Evolutionary conservation across 2,329 filamentous ascomycete species (phyloP).

Genomic region (Pseudocercospora fijiensis): DNA sequence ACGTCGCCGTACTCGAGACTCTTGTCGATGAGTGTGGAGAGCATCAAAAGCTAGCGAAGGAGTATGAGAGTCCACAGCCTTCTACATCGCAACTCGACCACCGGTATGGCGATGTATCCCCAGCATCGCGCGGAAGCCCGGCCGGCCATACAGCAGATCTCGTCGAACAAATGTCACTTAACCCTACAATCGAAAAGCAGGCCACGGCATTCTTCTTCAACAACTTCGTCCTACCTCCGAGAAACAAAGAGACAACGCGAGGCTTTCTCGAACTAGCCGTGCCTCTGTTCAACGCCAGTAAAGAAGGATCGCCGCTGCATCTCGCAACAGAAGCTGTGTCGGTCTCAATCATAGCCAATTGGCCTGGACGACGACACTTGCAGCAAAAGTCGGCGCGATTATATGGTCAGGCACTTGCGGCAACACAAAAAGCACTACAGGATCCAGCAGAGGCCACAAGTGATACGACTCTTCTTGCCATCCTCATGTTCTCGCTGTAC

Average conservation of each 20-base stretch:
- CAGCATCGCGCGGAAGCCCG: not conserved
- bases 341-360: slow-evolving; percentile 11
- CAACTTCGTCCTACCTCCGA: slow-evolving; percentile 2
- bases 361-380: slow-evolving; percentile 13
- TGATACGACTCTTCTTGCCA: slow-evolving; percentile 13
- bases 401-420: slow-evolving; percentile 11
- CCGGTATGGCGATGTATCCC: not conserved
- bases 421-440: slow-evolving; percentile 12
- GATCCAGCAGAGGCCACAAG: slow-evolving; percentile 2
- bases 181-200: slow-evolving; percentile 13
- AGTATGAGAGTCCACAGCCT: not conserved
- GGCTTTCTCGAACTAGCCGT: slow-evolving; percentile 16
- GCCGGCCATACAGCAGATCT: not conserved
- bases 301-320: slow-evolving; percentile 16
- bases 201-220: slow-evolving; percentile 15
- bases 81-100: not conserved
- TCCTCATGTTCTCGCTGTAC: slow-evolving; percentile 17
- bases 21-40: slow-evolving; percentile 6
- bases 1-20: not conserved
- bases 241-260: slow-evolving; percentile 5
- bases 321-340: slow-evolving; percentile 17
- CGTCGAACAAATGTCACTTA: slow-evolving; percentile 1
- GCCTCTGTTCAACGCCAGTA: slow-evolving; percentile 4
- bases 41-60: not conserved
- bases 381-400: not conserved